These are phyloP conservation scores for Secale cereale DNA, from an alignment of 176 grass and related monocot species.

Conservation along the genomic window DNA sequence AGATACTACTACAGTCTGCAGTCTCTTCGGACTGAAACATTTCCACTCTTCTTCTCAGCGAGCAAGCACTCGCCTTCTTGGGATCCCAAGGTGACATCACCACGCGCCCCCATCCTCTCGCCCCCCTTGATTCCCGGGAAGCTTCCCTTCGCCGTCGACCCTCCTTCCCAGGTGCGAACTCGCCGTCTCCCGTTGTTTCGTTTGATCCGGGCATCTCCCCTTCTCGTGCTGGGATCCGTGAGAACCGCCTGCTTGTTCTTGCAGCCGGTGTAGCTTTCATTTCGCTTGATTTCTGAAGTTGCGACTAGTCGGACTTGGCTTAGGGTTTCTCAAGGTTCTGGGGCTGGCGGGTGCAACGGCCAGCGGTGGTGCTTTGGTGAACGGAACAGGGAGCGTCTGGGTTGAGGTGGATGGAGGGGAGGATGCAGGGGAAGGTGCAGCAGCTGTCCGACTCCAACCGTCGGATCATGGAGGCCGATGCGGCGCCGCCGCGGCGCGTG, in stretches of 20 bases:
- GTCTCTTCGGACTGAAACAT: slow-evolving; percentile 14
- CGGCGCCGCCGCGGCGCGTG: slow-evolving; percentile 34
- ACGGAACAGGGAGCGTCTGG: not conserved
- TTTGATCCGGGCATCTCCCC: not conserved
- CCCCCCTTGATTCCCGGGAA: not conserved
- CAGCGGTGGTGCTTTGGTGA: slow-evolving; percentile 11
- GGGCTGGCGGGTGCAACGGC: not conserved
- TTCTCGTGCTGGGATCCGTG: slow-evolving; percentile 33
- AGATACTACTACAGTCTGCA: not conserved
- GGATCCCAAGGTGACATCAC: slow-evolving; percentile 38
- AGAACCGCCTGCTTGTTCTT: slow-evolving; percentile 16
- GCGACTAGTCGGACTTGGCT: not conserved
- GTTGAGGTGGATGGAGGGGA: slow-evolving; percentile 20
- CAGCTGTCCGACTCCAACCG: slow-evolving; percentile 58
- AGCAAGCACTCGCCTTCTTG: not conserved
- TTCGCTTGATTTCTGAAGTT: not conserved
- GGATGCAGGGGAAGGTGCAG: slow-evolving; percentile 52
- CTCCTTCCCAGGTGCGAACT: not conserved
- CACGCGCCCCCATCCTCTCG: not conserved
- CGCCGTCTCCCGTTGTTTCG: not conserved
- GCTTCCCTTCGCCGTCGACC: not conserved
- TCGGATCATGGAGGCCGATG: slow-evolving; percentile 54
- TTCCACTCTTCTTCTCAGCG: slow-evolving; percentile 23
- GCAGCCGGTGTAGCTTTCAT: not conserved
- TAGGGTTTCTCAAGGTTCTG: not conserved